These are phyloP conservation scores for Cryptococcus sp. DNA, from an alignment of 1,284 basidiomycete species.

Conservation along the genomic window DNA sequence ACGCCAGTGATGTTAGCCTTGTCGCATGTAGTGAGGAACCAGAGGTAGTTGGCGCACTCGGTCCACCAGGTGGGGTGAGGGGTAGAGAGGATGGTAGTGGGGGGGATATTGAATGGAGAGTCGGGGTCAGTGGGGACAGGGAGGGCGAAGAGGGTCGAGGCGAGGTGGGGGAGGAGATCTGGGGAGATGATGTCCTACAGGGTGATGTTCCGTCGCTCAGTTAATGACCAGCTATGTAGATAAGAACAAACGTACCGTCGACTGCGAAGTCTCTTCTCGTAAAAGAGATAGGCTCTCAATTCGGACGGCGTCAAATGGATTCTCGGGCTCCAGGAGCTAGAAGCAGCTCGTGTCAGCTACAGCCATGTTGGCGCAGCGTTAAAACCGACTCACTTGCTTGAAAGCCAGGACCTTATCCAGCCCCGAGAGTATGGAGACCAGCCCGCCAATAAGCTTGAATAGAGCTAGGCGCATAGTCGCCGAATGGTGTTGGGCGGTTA, in stretches of 20 bases:
- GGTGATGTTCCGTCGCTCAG: conserved; percentile 4
- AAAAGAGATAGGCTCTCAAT: conserved; percentile 31
- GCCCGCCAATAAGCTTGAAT: conserved; percentile 34
- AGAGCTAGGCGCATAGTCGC: conserved; percentile 28
- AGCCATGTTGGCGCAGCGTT: not conserved
- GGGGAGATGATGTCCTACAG: conserved; percentile 10
- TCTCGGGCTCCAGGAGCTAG: conserved; percentile 38
- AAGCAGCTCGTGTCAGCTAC: not conserved
- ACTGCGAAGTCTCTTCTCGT: conserved; percentile 23
- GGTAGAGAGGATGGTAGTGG: conserved; percentile 17
- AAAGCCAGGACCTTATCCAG: conserved; percentile 28
- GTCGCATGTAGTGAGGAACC: conserved; percentile 17
- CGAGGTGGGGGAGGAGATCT: conserved; percentile 15
- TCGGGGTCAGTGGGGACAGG: conserved; percentile 6
- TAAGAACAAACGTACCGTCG: not conserved
- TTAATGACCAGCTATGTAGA: not conserved
- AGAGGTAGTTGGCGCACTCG: conserved; percentile 23
- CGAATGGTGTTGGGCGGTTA: conserved; percentile 27
- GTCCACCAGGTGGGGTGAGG: conserved; percentile 33
- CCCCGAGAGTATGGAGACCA: conserved; percentile 10
- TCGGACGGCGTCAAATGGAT: conserved; percentile 40
- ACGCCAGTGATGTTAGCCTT: conserved; percentile 8
- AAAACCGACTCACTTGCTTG: conserved; percentile 23
- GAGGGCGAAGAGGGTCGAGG: conserved; percentile 21
- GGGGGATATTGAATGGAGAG: conserved; percentile 12